Evolutionary conservation across 306 rosid genomes (phyloP).

Genomic region (Luffa acutangula): DNA sequence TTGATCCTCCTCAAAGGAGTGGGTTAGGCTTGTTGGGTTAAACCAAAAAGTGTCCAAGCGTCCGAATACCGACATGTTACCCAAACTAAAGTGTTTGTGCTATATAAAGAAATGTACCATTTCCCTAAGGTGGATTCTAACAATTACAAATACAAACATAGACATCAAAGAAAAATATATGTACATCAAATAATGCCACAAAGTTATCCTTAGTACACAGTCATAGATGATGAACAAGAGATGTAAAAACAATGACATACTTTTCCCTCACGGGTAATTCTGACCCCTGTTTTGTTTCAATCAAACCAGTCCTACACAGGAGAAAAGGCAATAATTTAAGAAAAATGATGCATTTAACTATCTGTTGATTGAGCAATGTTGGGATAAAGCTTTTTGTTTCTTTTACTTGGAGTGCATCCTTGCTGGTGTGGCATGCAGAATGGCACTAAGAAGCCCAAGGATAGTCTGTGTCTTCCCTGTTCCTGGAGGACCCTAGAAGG

Average conservation of each 20-base stretch:
- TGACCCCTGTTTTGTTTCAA: conserved; percentile 44
- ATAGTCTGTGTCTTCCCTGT: conserved; percentile 96
- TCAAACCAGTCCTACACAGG: conserved; percentile 34
- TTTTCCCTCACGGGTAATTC: conserved; percentile 48
- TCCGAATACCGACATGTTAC: not conserved
- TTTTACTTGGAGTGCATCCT: conserved; percentile 69
- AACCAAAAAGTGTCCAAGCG: not conserved
- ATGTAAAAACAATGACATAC: conserved; percentile 31
- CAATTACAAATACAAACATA: not conserved
- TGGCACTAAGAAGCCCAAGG: conserved; percentile 85
- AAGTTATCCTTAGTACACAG: not conserved
- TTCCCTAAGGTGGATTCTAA: not conserved
- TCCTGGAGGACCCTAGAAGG: conserved; percentile 95
- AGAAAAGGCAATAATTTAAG: not conserved
- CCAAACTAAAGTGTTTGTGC: not conserved
- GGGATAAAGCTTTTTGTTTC: not conserved
- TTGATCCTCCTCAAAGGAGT: too few species aligned
- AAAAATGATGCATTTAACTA: not conserved
- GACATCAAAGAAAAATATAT: not conserved
- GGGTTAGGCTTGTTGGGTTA: too few species aligned
- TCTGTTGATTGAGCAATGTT: not conserved
- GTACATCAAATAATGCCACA: not conserved
- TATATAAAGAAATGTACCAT: not conserved
- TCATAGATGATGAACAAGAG: conserved; percentile 7
- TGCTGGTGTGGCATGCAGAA: conserved; percentile 87